Evolutionary conservation across 768 basidiomycete genomes (phyloP), one percentile per base, ranked within the genome.

Genomic region (Hericium rajendrae): DNA sequence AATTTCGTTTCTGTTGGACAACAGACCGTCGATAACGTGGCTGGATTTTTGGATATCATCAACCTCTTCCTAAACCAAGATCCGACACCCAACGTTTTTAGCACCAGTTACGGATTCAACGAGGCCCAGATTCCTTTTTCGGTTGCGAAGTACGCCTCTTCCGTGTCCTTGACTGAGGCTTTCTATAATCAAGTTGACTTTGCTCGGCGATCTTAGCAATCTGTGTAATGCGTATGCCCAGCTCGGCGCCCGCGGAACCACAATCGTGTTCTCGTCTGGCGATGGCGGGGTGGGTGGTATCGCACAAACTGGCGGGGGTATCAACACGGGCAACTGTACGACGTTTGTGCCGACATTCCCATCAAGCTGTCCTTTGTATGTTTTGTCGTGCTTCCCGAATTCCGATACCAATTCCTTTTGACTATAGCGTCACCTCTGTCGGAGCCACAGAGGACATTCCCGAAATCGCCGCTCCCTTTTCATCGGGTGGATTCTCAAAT

Each of bases 401-500:
- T 2, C 38, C 4, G 38, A 38, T 50, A 51, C 15, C 26, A 24
- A 40, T 41, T 38, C 6, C 4, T n/a, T 46, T 5, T 20, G 5
- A 38, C 22, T 48, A 3, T 37, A 72, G 69, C 64, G 57, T 72
- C 43, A 72, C 71, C 55, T 69, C 68, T 28, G 71, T 74, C 49
- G 72, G 73, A 18, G 69, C 69, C 2, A 73, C 73, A 8, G 62
- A 62, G 4, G 64, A 63, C 24, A 53, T 66, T n/a, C 66, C 68
- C 5, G 71, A 74, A 62, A 65, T 62, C 12, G 66, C 65, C 1
- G 69, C 71, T 1, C 15, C 49, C 52, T 71, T 72, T 62, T 71
- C 70, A 16, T 65, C 66, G 13, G 71, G 73, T 12, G 73, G 73
- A 38, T 70, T 74, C 64, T 71, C 70, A 28, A 69, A 70, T 51